Conservation (phyloP, 2,329 filamentous ascomycete species). For the Juglanconis juglandina region DNA sequence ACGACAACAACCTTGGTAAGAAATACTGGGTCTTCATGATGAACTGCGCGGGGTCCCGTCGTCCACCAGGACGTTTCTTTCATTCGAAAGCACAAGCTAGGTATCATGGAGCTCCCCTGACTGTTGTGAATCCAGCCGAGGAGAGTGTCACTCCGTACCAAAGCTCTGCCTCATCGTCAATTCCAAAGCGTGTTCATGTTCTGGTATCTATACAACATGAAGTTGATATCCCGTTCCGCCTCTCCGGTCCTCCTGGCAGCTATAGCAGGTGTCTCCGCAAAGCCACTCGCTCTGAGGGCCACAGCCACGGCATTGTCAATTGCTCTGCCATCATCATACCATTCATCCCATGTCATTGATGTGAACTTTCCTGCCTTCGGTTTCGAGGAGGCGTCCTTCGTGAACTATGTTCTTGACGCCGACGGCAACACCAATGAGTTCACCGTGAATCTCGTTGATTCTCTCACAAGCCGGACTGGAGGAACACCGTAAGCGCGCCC, state of each 20-base stretch:
- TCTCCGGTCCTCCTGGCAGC: neutral
- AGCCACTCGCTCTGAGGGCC: neutral
- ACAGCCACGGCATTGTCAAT: neutral
- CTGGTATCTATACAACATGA: neutral
- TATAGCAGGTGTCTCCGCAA: neutral
- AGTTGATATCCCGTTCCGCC: neutral
- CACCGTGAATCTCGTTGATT: conserved; percentile 30
- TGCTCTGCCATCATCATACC: neutral
- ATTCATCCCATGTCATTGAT: neutral
- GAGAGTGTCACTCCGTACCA: neutral
- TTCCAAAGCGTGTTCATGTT: neutral
- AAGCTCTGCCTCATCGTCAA: neutral
- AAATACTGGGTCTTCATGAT: neutral
- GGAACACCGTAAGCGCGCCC: conserved; percentile 22
- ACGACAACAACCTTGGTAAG: neutral
- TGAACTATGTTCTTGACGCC: conserved; percentile 28
- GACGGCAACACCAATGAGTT: conserved; percentile 28
- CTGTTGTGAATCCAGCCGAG: neutral
- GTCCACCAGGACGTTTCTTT: neutral
- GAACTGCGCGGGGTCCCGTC: neutral
- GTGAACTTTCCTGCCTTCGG: conserved; percentile 27
- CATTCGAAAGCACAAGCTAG: neutral
- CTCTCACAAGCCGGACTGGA: conserved; percentile 30
- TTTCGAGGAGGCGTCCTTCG: conserved; percentile 31
- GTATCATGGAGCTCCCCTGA: neutral